Evolutionary conservation across 2,329 filamentous ascomycete species (phyloP), one percentile per base, ranked within the genome.

Genomic region (Thermothelomyces thermophilus): DNA sequence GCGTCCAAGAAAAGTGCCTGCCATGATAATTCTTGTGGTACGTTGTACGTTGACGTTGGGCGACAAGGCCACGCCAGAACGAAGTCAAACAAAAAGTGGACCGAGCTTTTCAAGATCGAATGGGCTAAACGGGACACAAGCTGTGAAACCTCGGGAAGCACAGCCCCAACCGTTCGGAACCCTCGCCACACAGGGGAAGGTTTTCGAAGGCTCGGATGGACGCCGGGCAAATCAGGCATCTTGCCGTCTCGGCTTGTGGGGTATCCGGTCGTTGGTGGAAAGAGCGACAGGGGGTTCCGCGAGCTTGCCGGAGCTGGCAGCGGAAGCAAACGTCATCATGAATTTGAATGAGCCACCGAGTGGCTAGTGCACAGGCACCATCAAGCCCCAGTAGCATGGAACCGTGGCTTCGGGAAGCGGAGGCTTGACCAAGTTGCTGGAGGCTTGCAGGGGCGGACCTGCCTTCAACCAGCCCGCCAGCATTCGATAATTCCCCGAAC

Each of bases 321-420:
- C 9, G 5, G 8, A 41, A n/a, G 30, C 13, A 14, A n/a, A 41
- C 10, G 16, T 10, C 13, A n/a, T n/a, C n/a, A n/a, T n/a, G n/a
- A n/a, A n/a, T n/a, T n/a, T 33, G 19, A 24, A 30, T 31, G 37
- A 52, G 49, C 50, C 52, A 52, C 52, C 17, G 31, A 48, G 55
- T 56, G 55, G 55, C 55, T 56, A 34, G 28, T 14, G 13, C n/a
- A n/a, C n/a, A 20, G 13, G 14, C 24, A 14, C 1, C 9, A 16
- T n/a, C n/a, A 16, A 24, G 52, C 52, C 28, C 55, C 53, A 54
- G 24, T 49, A 41, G 37, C 40, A 56, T 53, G 55, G 54, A 43
- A 50, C 37, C 50, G n/a, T 37, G 41, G 28, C 17, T 50, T 46
- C 50, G 44, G 26, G 22, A 16, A 41, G 16, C 20, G n/a, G n/a